Evolutionary conservation across 2,329 filamentous ascomycete genomes (phyloP).

Genomic region (Hypoxylon sp.): DNA sequence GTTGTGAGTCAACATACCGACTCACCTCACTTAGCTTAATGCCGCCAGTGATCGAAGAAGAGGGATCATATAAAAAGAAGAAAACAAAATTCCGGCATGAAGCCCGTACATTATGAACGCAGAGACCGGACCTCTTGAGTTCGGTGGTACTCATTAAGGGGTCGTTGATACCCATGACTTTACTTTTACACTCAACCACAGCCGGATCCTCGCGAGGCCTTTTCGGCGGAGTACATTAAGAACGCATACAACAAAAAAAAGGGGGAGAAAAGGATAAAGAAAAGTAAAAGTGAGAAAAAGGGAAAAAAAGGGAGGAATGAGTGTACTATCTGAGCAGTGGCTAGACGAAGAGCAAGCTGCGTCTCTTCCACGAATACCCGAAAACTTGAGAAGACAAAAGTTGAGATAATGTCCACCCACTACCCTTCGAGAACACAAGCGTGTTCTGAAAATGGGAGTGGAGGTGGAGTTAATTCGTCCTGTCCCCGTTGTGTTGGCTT

Average conservation of each 20-base stretch:
- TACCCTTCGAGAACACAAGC: background rate
- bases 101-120: background rate
- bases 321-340: background rate
- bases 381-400: too few relatives aligned
- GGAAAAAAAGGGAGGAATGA: background rate
- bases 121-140: background rate
- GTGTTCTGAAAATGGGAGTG: background rate
- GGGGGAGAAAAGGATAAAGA: background rate
- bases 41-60: background rate
- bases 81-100: background rate
- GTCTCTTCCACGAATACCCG: too few relatives aligned
- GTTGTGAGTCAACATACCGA: background rate
- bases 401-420: background rate
- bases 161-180: constrained; percentile 1
- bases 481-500: too few relatives aligned
- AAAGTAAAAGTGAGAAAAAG: background rate
- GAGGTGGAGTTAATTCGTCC: background rate
- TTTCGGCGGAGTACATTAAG: background rate
- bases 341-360: too few relatives aligned
- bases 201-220: background rate
- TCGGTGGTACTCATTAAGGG: background rate
- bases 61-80: background rate
- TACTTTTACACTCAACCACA: background rate
- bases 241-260: background rate
- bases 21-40: background rate